A percentile compares a stretch with the other conserved stretches of the same genome.
phyloP scores from a whole-genome alignment of 129 eudicot genomes.

The Ambrosia artemisiifolia region DNA sequence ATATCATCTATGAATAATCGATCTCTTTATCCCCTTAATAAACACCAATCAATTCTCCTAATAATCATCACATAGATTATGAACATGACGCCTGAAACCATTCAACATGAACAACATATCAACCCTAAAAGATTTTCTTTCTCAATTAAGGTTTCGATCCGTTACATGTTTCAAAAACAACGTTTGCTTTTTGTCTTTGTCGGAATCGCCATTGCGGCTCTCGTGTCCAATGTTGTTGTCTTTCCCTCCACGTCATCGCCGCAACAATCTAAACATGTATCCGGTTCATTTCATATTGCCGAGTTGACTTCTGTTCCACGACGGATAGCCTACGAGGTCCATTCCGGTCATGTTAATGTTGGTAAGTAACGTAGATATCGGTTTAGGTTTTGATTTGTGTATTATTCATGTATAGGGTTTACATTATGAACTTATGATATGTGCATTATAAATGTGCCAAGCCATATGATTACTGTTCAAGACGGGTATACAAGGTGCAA shows the following conservation, averaged over 20 bases:
- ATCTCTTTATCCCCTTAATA: not conserved
- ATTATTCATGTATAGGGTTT: constrained; percentile 18
- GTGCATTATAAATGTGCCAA: too few species aligned
- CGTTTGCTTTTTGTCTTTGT: constrained; percentile 37
- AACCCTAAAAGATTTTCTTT: constrained; percentile 25
- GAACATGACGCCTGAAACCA: constrained; percentile 23
- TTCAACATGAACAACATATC: constrained; percentile 11
- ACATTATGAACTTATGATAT: not conserved
- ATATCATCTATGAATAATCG: constrained; percentile 15
- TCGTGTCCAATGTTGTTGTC: constrained; percentile 33
- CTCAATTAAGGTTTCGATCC: constrained; percentile 21
- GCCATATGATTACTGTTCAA: too few species aligned
- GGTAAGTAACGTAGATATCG: constrained; percentile 21
- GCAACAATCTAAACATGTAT: constrained; percentile 3
- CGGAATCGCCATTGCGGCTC: constrained; percentile 48
- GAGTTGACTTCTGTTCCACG: constrained; percentile 36
- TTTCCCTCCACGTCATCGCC: constrained; percentile 9
- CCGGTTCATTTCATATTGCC: constrained; percentile 21
- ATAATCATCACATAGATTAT: not conserved
- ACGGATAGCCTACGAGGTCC: constrained; percentile 40
- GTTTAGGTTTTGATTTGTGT: not conserved
- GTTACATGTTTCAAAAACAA: constrained; percentile 37
- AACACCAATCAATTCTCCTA: not conserved
- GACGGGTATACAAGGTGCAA: too few species aligned
- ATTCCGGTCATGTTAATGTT: constrained; percentile 25